phyloP scores from a whole-genome alignment of 164 flowering plant genomes.

The Nymphaea thermarum region DNA sequence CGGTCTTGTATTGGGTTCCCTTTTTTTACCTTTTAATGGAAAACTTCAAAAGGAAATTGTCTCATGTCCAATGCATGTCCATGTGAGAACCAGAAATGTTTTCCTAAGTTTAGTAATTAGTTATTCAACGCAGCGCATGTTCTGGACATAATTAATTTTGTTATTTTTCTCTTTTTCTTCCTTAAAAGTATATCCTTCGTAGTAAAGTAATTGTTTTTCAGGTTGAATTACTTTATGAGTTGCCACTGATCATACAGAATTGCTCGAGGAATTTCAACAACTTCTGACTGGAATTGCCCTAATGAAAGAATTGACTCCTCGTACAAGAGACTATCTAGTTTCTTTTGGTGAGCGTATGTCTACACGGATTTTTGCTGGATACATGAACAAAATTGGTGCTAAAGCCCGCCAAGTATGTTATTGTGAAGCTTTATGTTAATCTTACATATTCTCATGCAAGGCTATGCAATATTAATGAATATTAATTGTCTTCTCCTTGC shows the following conservation, averaged over 20 bases:
- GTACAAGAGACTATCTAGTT: slow-evolving; percentile 81
- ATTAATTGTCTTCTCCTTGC: not conserved
- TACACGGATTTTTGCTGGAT: slow-evolving; percentile 92
- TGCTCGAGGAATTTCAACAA: slow-evolving; percentile 70
- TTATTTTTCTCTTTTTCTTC: too few species aligned
- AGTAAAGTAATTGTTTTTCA: too few species aligned
- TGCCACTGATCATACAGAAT: slow-evolving; percentile 23
- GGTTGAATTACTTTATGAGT: too few species aligned
- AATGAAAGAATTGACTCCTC: slow-evolving; percentile 87
- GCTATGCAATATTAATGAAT: not conserved
- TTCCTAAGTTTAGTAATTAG: too few species aligned
- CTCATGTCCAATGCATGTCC: too few species aligned
- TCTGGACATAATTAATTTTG: too few species aligned
- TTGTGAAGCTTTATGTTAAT: not conserved
- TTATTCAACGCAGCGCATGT: too few species aligned
- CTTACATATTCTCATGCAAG: not conserved
- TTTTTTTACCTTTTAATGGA: too few species aligned
- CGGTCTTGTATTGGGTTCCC: too few species aligned
- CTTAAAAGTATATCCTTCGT: too few species aligned
- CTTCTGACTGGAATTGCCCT: slow-evolving; percentile 86
- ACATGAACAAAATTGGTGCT: slow-evolving; percentile 68
- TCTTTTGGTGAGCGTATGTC: slow-evolving; percentile 99
- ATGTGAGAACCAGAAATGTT: too few species aligned
- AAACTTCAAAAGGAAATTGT: too few species aligned
- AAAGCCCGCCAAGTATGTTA: slow-evolving; percentile 87